These are phyloP conservation scores for Macrophomina tecta DNA, from an alignment of 2,329 filamentous ascomycete species.

Conservation along the genomic window DNA sequence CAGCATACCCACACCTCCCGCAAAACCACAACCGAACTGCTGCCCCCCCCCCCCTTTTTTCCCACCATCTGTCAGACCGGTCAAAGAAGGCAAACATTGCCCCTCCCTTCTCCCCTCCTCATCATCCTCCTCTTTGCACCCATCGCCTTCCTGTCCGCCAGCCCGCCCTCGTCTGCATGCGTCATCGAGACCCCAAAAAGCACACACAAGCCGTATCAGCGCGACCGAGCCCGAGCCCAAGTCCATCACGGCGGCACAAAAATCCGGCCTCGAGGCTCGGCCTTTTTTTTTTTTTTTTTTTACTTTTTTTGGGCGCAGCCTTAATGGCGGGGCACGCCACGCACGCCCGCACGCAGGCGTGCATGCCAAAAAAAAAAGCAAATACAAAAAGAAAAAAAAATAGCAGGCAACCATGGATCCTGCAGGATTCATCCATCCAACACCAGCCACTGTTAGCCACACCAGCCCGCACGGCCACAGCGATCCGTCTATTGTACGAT, in stretches of 20 bases:
- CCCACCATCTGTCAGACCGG: neutral
- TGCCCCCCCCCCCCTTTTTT: neutral
- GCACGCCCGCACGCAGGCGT: neutral
- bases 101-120: neutral
- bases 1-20: too few species aligned
- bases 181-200: neutral
- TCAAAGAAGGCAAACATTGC: neutral
- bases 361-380: neutral
- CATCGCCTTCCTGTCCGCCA: neutral
- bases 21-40: too few species aligned
- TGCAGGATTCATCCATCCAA: neutral
- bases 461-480: too few species aligned
- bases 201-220: too few species aligned
- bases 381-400: too few species aligned
- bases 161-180: neutral
- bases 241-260: too few species aligned
- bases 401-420: neutral
- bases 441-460: neutral
- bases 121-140: too few species aligned
- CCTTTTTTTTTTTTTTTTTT: neutral
- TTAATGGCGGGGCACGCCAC: constrained; percentile 2
- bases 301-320: too few species aligned
- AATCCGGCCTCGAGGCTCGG: neutral
- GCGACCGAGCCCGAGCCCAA: too few species aligned
- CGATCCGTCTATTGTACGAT: too few species aligned